Percentiles rank a stretch among this genome's conserved stretches.
These are phyloP conservation scores for Trichosporon sp. DNA, from an alignment of 1,284 basidiomycete species.

Conservation along the genomic window DNA sequence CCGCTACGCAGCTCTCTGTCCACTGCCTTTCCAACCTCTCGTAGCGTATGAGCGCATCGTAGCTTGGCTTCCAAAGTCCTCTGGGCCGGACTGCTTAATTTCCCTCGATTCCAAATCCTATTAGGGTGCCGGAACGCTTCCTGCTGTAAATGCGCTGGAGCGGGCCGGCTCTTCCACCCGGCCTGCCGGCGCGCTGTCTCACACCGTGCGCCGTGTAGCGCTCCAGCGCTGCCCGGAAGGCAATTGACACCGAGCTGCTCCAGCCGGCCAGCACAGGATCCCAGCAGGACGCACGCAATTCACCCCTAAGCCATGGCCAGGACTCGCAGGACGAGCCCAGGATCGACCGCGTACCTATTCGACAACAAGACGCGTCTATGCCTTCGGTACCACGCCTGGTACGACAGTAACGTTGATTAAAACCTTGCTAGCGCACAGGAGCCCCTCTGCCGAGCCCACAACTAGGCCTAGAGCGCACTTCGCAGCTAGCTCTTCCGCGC, in stretches of 20 bases:
- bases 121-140: background rate
- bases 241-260: background rate
- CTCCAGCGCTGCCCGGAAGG: background rate
- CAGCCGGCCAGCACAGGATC: background rate
- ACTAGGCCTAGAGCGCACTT: background rate
- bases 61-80: no score
- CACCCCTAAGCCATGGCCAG: background rate
- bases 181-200: no score
- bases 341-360: background rate
- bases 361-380: background rate
- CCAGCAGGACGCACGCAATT: background rate
- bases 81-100: background rate
- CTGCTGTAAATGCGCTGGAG: background rate
- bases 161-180: background rate
- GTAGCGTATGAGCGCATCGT: background rate
- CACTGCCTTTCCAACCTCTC: background rate
- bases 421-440: background rate
- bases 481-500: background rate
- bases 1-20: background rate
- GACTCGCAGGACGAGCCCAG: background rate
- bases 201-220: background rate
- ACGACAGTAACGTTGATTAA: background rate
- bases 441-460: background rate
- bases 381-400: background rate
- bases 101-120: background rate